Base-by-base conservation (phyloP, 2,329 filamentous ascomycete genomes). In the Plectosphaerella sp. region DNA sequence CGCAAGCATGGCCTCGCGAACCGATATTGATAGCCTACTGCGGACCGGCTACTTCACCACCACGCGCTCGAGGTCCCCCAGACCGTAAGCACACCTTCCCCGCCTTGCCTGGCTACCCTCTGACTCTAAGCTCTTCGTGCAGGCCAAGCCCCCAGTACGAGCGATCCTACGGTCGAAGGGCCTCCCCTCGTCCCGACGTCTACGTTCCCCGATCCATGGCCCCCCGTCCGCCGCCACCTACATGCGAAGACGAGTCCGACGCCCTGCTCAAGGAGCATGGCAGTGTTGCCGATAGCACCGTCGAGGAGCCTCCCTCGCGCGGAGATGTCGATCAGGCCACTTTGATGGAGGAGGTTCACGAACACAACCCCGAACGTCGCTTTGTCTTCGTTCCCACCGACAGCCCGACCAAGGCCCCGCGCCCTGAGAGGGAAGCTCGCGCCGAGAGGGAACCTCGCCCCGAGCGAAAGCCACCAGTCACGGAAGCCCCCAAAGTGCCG, bases 301-400 rank as follows among this genome's bases (percentile, higher is more conserved):
- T 72, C 52, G 84, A 86, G 58, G 82, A 86, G 53, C 76, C 80
- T 25, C 74, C 76, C 48, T 77, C 78, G 52, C 80, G 80, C 52
- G 88, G 88, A 39, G 78, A 80, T 6, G 68, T 86, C 53, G 86
- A 91, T 49, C 88, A 92, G 62, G 71, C 84, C 24, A 84, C 83
- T 12, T 73, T 91, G 47, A 72, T 92, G 22, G 69, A 86, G 51
- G 83, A 87, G 52, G 79, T 88, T 49, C 72, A 75, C 58, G 77
- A 82, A 48, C 65, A 76, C 60, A 83, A 83, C 58, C 75, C 78
- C 5, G 87, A 90, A 63, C 77, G 82, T 37, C 80, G 86, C 39
- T 89, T 86, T 59, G 82, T 88, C 9, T 68, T 87, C 37, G 68
- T 87, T 24, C 66, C 72, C 42, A 67, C 70, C 36, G 56, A 64